Base-by-base conservation (phyloP, 805 yeast genomes). In the Starmerella vitae region DNA sequence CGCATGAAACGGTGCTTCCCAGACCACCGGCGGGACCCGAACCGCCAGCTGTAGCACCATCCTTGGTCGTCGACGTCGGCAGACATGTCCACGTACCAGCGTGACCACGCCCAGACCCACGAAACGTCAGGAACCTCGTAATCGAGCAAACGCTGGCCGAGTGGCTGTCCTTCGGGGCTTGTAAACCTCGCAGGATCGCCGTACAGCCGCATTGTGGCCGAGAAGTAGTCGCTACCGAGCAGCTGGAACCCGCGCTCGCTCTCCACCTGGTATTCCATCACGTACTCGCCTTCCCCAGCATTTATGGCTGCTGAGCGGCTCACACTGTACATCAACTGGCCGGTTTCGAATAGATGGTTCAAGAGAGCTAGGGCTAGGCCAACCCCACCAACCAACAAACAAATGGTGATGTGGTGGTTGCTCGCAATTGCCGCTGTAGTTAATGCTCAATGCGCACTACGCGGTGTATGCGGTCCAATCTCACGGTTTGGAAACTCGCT, bases 21-120 rank as follows among this genome's bases (percentile, higher is more conserved):
- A 49, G 74, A 72, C 93, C 93, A 81, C 33, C 56, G 53, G 20
- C 48, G 49, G 17, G 70, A 59, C 8, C 61, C 55, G 43, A 76
- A 70, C 19, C 66, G 48, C 58, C 70, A 62, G 41, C 79, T 66
- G 52, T 81, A 82, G 24, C 67, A 55, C 93, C 93, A 81, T n/a
- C 93, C 93, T 51, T 77, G 80, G 50, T 79, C 86, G 55, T 81
- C 93, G 17, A 73, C 78, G 51, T 79, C 84, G 30, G 61, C 59
- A 4, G 60, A 53, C 88, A 82, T 77, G 42, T 76, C 65, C 2
- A 78, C 76, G 49, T 74, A 76, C 93, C 93, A 81, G 39, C 66
- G 62, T 12, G 64, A 64, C 84, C 85, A 78, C 8, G 54, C 54
- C 85, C 85, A 78, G 39, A 56, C 52, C 85, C 84, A 78, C 31